Conservation (phyloP, 2,329 filamentous ascomycete genomes). For the Xylariaceae sp. region DNA sequence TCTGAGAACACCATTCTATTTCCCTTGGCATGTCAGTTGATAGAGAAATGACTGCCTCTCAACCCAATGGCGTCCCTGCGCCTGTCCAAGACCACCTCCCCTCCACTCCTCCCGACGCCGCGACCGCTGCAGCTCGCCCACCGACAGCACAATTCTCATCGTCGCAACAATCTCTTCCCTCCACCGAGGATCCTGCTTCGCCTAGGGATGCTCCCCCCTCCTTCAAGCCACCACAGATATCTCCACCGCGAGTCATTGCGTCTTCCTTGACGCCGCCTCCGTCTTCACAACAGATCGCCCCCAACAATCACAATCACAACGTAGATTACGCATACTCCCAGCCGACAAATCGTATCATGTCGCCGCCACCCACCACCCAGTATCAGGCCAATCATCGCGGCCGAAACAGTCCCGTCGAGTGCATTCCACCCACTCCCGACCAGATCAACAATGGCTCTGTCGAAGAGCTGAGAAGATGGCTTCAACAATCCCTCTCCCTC, state of each 20-base stretch:
- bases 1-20: too few relatives aligned
- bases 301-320: slow-evolving; percentile 24
- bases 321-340: slow-evolving; percentile 39
- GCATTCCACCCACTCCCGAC: slow-evolving; percentile 43
- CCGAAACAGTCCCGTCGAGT: slow-evolving; percentile 33
- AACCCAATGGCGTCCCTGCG: slow-evolving; percentile 26
- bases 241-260: slow-evolving; percentile 46
- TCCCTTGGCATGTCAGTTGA: slow-evolving; percentile 37
- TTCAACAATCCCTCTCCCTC: slow-evolving; percentile 52
- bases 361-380: slow-evolving; percentile 48
- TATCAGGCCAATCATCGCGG: slow-evolving; percentile 14
- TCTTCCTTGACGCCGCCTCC: slow-evolving; percentile 57
- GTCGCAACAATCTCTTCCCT: slow-evolving; percentile 54
- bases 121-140: slow-evolving; percentile 1
- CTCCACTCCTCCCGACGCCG: slow-evolving; percentile 24
- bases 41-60: slow-evolving; percentile 31
- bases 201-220: slow-evolving; percentile 47
- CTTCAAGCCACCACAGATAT: slow-evolving; percentile 48
- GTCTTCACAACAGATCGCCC: slow-evolving; percentile 48
- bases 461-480: slow-evolving; percentile 55
- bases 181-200: slow-evolving; percentile 53
- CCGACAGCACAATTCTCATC: slow-evolving; percentile 23
- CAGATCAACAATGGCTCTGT: slow-evolving; percentile 50
- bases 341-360: slow-evolving; percentile 44
- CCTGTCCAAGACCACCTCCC: slow-evolving; percentile 23